phyloP scores from a whole-genome alignment of 768 basidiomycete species.

The Mrakia blollopis region DNA sequence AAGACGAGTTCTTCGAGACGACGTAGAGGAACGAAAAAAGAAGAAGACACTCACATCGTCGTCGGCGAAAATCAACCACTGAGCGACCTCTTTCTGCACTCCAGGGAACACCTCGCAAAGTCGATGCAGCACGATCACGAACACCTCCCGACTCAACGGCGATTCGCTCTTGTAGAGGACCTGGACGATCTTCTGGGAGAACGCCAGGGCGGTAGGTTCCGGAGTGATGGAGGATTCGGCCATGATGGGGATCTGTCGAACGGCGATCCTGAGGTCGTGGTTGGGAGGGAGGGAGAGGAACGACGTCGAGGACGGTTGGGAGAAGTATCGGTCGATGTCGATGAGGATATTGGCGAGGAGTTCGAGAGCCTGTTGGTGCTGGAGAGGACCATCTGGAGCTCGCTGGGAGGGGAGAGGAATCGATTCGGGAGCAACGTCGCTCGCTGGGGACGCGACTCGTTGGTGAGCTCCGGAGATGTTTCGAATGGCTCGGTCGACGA shows the following conservation, averaged over 20 bases:
- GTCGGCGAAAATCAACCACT: slow-evolving; percentile 93
- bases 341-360: slow-evolving; percentile 59
- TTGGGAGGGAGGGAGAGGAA: slow-evolving; percentile 68
- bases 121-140: slow-evolving; percentile 80
- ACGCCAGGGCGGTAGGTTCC: slow-evolving; percentile 78
- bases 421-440: slow-evolving; percentile 12
- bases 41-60: slow-evolving; percentile 64
- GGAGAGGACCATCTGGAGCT: not conserved
- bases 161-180: slow-evolving; percentile 82
- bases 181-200: slow-evolving; percentile 96
- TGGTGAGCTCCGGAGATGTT: slow-evolving; percentile 4
- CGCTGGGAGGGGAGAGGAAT: not conserved
- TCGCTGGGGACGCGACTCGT: slow-evolving; percentile 14
- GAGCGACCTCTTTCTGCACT: slow-evolving; percentile 92
- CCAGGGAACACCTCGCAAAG: slow-evolving; percentile 84
- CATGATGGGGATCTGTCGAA: slow-evolving; percentile 74
- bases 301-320: slow-evolving; percentile 66
- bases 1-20: too few relatives aligned
- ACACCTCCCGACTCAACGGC: slow-evolving; percentile 85
- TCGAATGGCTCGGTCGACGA: slow-evolving; percentile 24
- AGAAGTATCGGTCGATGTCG: slow-evolving; percentile 76
- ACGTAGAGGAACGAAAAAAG: not conserved
- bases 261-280: slow-evolving; percentile 77
- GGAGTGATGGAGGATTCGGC: slow-evolving; percentile 74
- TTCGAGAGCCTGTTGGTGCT: slow-evolving; percentile 66